Conservation (phyloP, 1,284 basidiomycete genomes). For the Marasmius sp. region DNA sequence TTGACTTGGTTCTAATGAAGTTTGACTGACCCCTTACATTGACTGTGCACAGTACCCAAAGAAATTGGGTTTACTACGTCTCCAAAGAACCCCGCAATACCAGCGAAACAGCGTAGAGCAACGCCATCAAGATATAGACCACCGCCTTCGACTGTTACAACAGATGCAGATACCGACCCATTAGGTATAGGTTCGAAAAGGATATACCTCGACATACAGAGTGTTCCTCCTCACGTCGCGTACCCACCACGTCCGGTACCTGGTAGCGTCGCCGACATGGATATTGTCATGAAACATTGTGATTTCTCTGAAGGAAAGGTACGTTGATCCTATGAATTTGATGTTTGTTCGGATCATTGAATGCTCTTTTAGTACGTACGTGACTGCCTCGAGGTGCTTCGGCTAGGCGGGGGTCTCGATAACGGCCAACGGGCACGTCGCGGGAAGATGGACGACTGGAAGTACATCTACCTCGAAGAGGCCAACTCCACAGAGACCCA, state of each 20-base stretch:
- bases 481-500: conserved; percentile 29
- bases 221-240: conserved; percentile 44
- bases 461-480: conserved; percentile 63
- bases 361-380: conserved; percentile 14
- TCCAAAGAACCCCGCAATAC: conserved; percentile 56
- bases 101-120: conserved; percentile 30
- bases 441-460: conserved; percentile 61
- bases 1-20: conserved; percentile 3
- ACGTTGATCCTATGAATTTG: conserved; percentile 15
- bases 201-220: conserved; percentile 58
- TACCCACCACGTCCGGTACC: conserved; percentile 69
- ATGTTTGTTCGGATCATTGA: neutral
- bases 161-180: conserved; percentile 36
- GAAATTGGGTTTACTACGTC: conserved; percentile 48
- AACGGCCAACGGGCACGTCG: conserved; percentile 61
- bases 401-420: conserved; percentile 71
- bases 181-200: conserved; percentile 58
- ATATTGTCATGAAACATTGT: conserved; percentile 71
- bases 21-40: neutral
- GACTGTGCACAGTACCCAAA: conserved; percentile 46
- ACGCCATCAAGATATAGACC: conserved; percentile 38
- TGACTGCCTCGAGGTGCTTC: conserved; percentile 74
- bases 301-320: conserved; percentile 69
- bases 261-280: conserved; percentile 70
- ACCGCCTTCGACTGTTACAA: conserved; percentile 24